Percentiles rank a stretch among this genome's conserved stretches.
These are phyloP conservation scores for Evernia prunastri DNA, from an alignment of 495 filamentous ascomycete genomes.

Conservation along the genomic window DNA sequence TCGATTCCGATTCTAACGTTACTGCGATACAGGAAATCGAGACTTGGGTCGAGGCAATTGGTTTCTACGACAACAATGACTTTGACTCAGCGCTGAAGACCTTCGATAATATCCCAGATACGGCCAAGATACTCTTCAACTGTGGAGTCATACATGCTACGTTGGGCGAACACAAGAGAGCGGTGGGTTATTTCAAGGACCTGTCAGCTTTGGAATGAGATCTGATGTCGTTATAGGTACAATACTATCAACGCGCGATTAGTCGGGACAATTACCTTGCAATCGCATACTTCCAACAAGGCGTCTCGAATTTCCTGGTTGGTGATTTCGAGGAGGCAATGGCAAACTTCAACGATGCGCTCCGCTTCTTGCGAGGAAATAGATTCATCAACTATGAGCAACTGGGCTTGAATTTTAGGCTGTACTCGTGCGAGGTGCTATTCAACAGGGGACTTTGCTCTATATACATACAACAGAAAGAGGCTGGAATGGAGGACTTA, in stretches of 20 bases:
- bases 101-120: slow-evolving; percentile 86
- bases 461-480: slow-evolving; percentile 89
- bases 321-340: slow-evolving; percentile 97
- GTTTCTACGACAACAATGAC: slow-evolving; percentile 91
- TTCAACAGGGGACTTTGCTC: slow-evolving; percentile 98
- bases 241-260: slow-evolving; percentile 89
- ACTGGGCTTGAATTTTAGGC: slow-evolving; percentile 87
- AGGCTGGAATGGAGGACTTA: slow-evolving; percentile 84
- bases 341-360: slow-evolving; percentile 97
- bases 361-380: slow-evolving; percentile 92
- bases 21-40: slow-evolving; percentile 76
- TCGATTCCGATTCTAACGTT: slow-evolving; percentile 6
- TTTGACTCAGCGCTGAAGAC: slow-evolving; percentile 78
- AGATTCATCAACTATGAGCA: slow-evolving; percentile 98
- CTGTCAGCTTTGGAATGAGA: background rate
- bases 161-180: slow-evolving; percentile 90
- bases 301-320: slow-evolving; percentile 94
- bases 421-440: slow-evolving; percentile 95
- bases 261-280: slow-evolving; percentile 89
- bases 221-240: slow-evolving; percentile 53
- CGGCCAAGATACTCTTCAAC: slow-evolving; percentile 98
- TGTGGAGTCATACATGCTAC: slow-evolving; percentile 98
- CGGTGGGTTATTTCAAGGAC: slow-evolving; percentile 53
- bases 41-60: slow-evolving; percentile 90
- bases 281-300: slow-evolving; percentile 97